phyloP scores from a whole-genome alignment of 768 basidiomycete genomes.

The Lactarius hengduanensis region DNA sequence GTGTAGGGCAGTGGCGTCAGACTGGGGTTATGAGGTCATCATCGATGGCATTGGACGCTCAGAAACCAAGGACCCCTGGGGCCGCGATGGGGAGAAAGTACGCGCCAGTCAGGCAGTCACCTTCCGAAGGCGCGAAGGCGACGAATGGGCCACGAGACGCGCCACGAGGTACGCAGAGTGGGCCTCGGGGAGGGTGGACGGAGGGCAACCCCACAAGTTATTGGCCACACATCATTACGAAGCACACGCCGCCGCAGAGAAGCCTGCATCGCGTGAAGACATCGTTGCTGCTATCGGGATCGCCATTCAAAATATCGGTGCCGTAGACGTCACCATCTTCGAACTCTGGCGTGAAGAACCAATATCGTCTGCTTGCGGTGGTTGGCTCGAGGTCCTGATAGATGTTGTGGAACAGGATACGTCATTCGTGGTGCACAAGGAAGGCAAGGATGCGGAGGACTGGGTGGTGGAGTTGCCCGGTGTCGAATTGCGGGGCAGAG shows the following conservation, averaged over 20 bases:
- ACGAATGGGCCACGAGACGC: constrained; percentile 32
- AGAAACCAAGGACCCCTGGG: constrained; percentile 64
- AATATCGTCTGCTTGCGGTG: constrained; percentile 52
- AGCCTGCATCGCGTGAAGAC: constrained; percentile 43
- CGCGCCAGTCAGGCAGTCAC: constrained; percentile 67
- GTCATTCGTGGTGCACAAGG: constrained; percentile 14
- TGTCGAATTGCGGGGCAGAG: constrained; percentile 22
- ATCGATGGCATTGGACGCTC: constrained; percentile 59
- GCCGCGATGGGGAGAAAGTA: constrained; percentile 60
- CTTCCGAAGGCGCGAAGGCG: constrained; percentile 52
- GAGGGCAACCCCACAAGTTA: constrained; percentile 43
- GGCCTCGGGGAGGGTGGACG: constrained; percentile 23
- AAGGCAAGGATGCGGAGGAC: constrained; percentile 27
- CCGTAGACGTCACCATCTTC: constrained; percentile 45
- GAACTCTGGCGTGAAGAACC: constrained; percentile 48
- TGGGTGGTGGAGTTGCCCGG: constrained; percentile 32
- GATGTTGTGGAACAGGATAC: constrained; percentile 42
- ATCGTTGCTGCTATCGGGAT: constrained; percentile 51
- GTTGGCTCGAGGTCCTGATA: constrained; percentile 57
- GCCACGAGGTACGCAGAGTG: constrained; percentile 35
- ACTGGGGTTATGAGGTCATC: constrained; percentile 74
- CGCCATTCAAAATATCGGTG: constrained; percentile 55
- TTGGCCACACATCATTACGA: constrained; percentile 49
- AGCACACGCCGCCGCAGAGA: constrained; percentile 48
- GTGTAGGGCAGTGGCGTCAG: constrained; percentile 53